Evolutionary conservation across 2,329 filamentous ascomycete species (phyloP).

Genomic region (Botrytis fragariae): DNA sequence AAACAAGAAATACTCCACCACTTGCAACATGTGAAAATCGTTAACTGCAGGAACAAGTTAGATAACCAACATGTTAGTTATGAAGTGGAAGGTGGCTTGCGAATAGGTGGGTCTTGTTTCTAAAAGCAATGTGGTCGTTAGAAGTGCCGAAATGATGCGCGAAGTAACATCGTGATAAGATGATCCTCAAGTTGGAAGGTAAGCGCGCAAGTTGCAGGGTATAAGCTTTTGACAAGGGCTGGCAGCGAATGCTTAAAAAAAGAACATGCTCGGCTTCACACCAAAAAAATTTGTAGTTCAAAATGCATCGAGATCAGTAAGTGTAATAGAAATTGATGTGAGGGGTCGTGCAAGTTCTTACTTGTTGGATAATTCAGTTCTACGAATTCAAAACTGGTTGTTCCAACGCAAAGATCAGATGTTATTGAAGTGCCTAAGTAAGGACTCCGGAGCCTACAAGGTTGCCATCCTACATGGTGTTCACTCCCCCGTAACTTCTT

Average conservation of each 20-base stretch:
- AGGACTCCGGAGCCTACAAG: neutral
- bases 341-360: neutral
- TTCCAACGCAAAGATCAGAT: neutral
- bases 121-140: neutral
- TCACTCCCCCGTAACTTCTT: neutral
- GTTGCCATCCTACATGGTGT: neutral
- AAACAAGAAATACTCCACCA: neutral
- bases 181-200: neutral
- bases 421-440: neutral
- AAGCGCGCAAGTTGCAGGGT: conserved; percentile 6
- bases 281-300: neutral
- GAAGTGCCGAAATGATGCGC: neutral
- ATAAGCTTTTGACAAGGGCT: neutral
- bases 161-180: conserved; percentile 1
- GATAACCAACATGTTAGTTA: neutral
- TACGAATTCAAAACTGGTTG: neutral
- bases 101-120: neutral
- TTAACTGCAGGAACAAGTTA: neutral
- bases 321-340: neutral
- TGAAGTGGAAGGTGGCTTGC: neutral
- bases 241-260: neutral
- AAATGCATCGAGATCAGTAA: conserved; percentile 3
- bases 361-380: neutral
- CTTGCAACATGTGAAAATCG: neutral
- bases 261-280: neutral